Evolutionary conservation across 352 stramenopile genomes (phyloP), one percentile per base, ranked within the genome.

Genomic region (Phytophthora aleatoria): DNA sequence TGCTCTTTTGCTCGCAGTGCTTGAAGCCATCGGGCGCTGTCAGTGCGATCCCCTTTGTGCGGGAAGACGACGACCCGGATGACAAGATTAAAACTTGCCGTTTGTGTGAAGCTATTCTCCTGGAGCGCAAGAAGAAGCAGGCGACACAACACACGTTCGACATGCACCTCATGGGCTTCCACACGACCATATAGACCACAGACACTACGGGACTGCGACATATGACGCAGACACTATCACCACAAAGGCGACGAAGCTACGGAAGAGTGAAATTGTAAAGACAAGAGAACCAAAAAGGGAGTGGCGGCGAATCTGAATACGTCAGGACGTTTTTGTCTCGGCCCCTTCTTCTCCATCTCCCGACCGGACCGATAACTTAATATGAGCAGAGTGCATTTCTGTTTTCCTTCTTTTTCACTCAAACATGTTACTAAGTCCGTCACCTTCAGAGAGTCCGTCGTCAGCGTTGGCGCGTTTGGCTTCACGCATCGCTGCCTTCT

Each of bases 1-100:
- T 92, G 51, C 64, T 94, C 26, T 94, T 87, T 52, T 94, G 85
- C 60, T 64, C 57, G 24, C 57, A 89, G 50, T 94, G 85, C 52
- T 66, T 92, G 12, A 87, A 77, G 47, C 73, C 82, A 26, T 78
- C 77, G 30, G 35, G 38, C 26, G 85, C 86, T 42, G 69, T 71
- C 26, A 77, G 63, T 59, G 70, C 69, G 28, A 77, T 91, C 36
- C 77, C 80, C 6, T 90, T 90, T 54, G 69, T 74, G 26, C 82
- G 80, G 20, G 74, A 73, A 20, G 81, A 83, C 20, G 73, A 91
- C n/a, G 74, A 87, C 42, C 65, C 82, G 28, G 50, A 64, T 13
- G 58, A 61, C 33, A 88, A 76, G 51, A 75, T 79, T 51, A 87
- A 87, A 71, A 89, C 73, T 3, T 93, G 85, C 39, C 79, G 75